Base-by-base conservation (phyloP, 495 filamentous ascomycete species). In the Podospora didyma region DNA sequence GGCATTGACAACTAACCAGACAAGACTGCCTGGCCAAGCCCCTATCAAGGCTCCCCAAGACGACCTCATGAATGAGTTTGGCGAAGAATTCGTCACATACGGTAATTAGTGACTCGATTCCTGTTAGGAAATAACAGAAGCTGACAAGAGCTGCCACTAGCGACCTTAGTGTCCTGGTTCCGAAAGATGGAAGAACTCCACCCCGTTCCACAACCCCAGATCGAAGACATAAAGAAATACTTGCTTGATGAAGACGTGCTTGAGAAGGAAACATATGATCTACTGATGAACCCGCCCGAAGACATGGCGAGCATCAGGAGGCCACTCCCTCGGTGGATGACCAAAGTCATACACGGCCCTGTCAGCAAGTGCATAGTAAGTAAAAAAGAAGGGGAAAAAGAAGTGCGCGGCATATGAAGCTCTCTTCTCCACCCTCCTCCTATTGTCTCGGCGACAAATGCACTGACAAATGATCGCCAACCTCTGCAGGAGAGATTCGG, bases 201-300 rank as follows among this genome's bases (percentile, higher is more conserved):
- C 21, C 17, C 19, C n/a, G 37, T 44, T 16, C 23, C 37, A 2
- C 14, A 16, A 22, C 7, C 37, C 3, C 37, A 45, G 7, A 45
- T 26, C 21, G 17, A 1, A 12, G n/a, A 53, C 21, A 45, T 45
- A 14, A 7, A 45, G 22, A 26, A 28, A 1, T 2, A 7, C 6
- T 7, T 46, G 23, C 28, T 31, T 3, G 51, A 7, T 4, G 22
- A 45, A 16, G 21, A 45, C 21, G 26, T 44, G 41, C 14, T 53
- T 7, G 39, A 53, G 20, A 21, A 53, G 22, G 51, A 53, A 7
- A 37, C 51, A 7, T 53, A 19, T 20, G 51, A n/a, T 31, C 48
- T 21, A 10, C 20, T n/a, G n/a, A 34, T 52, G 22, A 37, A 45
- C 41, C 16, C 51, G 6, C 51, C 35, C 12, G 21, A 46, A 3